Evolutionary conservation across 2,329 filamentous ascomycete species (phyloP).

Genomic region (Waltergamsia citrina): DNA sequence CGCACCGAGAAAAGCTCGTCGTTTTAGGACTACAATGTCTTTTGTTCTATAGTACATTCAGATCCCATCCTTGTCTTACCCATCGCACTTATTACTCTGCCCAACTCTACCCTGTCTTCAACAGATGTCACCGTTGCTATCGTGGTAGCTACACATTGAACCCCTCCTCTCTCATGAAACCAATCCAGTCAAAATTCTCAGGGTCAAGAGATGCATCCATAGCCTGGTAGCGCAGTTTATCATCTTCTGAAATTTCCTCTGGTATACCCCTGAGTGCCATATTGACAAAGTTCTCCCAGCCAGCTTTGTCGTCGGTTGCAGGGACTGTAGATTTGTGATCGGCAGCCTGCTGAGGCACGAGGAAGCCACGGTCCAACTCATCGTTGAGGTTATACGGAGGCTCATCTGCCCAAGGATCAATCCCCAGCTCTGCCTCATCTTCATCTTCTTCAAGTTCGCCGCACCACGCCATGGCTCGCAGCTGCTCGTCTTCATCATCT

Average conservation of each 20-base stretch:
- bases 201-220: not conserved
- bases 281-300: constrained; percentile 17
- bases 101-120: not conserved
- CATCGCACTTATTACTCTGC: not conserved
- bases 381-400: constrained; percentile 15
- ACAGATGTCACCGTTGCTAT: too few relatives aligned
- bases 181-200: not conserved
- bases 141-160: constrained; percentile 2
- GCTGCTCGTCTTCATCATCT: constrained; percentile 22
- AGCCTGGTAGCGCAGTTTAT: not conserved
- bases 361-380: constrained; percentile 21
- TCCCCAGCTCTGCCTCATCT: constrained; percentile 5
- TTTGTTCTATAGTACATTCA: not conserved
- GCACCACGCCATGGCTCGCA: constrained; percentile 23
- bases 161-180: constrained; percentile 3
- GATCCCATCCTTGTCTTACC: not conserved
- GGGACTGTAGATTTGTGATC: constrained; percentile 7
- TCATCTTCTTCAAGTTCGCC: constrained; percentile 11
- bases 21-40: too few relatives aligned
- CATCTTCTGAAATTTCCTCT: constrained; percentile 12
- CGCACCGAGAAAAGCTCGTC: too few relatives aligned
- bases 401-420: constrained; percentile 1
- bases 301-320: constrained; percentile 8
- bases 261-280: constrained; percentile 12
- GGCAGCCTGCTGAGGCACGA: constrained; percentile 12